Evolutionary conservation across 139 green algal species (phyloP).

Genomic region (Helicosporidium sp.): DNA sequence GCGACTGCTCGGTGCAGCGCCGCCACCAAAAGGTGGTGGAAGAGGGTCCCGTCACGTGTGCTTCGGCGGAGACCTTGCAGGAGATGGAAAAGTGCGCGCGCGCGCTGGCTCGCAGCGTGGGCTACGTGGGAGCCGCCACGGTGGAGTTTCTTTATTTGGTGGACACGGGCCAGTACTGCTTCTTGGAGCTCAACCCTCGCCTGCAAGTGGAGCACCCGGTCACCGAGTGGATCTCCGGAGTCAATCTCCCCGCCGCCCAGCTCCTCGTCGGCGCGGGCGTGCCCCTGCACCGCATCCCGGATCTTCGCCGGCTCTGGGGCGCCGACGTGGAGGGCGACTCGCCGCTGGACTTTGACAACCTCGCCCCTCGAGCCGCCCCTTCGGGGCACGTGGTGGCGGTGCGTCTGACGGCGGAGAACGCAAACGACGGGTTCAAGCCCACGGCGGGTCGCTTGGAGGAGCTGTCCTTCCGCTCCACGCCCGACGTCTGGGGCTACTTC

Average conservation of each 20-base stretch:
- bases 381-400: slow-evolving; percentile 66
- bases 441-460: slow-evolving; percentile 81
- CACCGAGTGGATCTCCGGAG: slow-evolving; percentile 82
- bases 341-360: slow-evolving; percentile 58
- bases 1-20: slow-evolving; percentile 88
- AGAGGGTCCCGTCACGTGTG: slow-evolving; percentile 70
- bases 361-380: slow-evolving; percentile 22
- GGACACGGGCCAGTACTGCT: slow-evolving; percentile 68
- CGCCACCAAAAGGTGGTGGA: slow-evolving; percentile 97
- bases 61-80: slow-evolving; percentile 24
- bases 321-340: slow-evolving; percentile 19
- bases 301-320: slow-evolving; percentile 58
- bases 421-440: slow-evolving; percentile 91
- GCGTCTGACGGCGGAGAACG: slow-evolving; percentile 85
- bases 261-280: slow-evolving; percentile 81
- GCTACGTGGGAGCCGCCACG: slow-evolving; percentile 83
- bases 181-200: slow-evolving; percentile 93
- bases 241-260: slow-evolving; percentile 88
- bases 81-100: slow-evolving; percentile 72
- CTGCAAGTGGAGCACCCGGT: slow-evolving; percentile 98
- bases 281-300: slow-evolving; percentile 65
- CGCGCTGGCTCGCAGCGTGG: slow-evolving; percentile 63
- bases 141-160: slow-evolving; percentile 90
- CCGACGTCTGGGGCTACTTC: slow-evolving; percentile 95
- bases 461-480: slow-evolving; percentile 54